Base-by-base conservation (phyloP, 192 early-diverging fungal genomes). In the Funneliformis geosporum region DNA sequence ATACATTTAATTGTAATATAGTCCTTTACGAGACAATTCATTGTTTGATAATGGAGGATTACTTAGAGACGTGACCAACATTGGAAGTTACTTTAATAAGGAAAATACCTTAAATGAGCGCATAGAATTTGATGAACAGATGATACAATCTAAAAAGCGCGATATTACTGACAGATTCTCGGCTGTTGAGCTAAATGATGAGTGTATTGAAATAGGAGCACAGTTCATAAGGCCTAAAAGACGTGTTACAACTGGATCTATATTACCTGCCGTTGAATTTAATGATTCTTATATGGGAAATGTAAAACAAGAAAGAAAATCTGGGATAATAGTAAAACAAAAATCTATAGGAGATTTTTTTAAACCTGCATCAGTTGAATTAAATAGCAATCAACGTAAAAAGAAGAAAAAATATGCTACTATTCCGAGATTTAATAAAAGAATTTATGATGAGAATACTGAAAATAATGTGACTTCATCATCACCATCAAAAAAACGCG, bases 291-390 rank as follows among this genome's bases (percentile, higher is more conserved):
- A 5, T 21, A 55, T 55, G 47, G 47, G 12, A 5, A 9, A 55
- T 2, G 16, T 18, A 55, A 18, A 21, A 55, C 47, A 55, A 55
- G 47, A 55, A 16, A 14, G 4, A 18, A 55, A 55, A 11, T 65
- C 27, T 4, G 62, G 11, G n/a, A n/a, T n/a, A 65, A 16, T 5
- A 65, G 60, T 61, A 6, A 69, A 69, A 9, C 67, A 69, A 69
- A 69, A 69, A 42, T 69, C 27, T 40, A 69, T 69, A 42, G 21
- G 21, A 21, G 67, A 69, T 42, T 69, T 69, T 69, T 69, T 69
- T 39, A 69, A 69, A 42, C 14, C 67, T 18, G 38, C 21, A 69
- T 21, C 16, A 8, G 67, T n/a, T 69, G 38, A 8, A 21, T 8
- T 18, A 14, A 39, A 42, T 40, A 69, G 38, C 21, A 68, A 68